Evolutionary conservation across 2,329 filamentous ascomycete species (phyloP).

Genomic region (Knoxdaviesia proteae): DNA sequence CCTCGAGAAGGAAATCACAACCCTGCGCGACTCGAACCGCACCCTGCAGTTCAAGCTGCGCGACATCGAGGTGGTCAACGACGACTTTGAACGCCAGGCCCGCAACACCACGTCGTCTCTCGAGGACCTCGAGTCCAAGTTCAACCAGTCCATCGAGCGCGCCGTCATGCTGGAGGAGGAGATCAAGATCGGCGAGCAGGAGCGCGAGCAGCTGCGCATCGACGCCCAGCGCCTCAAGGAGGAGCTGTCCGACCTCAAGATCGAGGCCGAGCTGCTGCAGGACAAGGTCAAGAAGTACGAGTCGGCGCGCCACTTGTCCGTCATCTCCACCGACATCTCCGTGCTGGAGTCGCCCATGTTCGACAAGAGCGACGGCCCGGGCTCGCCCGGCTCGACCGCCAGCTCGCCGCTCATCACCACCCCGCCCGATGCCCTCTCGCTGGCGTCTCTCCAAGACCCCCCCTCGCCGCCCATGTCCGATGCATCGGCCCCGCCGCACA

Average conservation of each 20-base stretch:
- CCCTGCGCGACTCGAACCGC: slow-evolving; percentile 65
- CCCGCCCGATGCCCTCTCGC: slow-evolving; percentile 45
- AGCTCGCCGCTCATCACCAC: slow-evolving; percentile 83
- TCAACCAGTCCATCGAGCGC: slow-evolving; percentile 82
- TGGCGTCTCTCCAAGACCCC: slow-evolving; percentile 52
- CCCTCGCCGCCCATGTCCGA: slow-evolving; percentile 92
- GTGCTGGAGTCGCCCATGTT: slow-evolving; percentile 50
- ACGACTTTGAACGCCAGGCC: slow-evolving; percentile 93
- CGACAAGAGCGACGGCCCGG: slow-evolving; percentile 40
- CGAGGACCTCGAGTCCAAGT: slow-evolving; percentile 93
- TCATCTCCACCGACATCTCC: slow-evolving; percentile 40
- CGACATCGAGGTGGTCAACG: slow-evolving; percentile 93
- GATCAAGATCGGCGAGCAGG: slow-evolving; percentile 75
- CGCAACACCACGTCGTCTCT: slow-evolving; percentile 88
- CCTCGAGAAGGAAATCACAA: slow-evolving; percentile 91
- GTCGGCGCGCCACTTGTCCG: slow-evolving; percentile 30
- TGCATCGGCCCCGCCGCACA: slow-evolving; percentile 41
- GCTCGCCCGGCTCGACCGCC: slow-evolving; percentile 64
- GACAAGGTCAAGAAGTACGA: slow-evolving; percentile 72
- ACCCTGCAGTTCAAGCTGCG: slow-evolving; percentile 65
- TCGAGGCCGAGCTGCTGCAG: slow-evolving; percentile 83
- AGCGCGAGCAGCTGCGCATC: slow-evolving; percentile 73
- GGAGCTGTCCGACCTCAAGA: slow-evolving; percentile 79
- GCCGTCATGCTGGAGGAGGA: slow-evolving; percentile 90
- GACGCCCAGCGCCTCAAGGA: slow-evolving; percentile 78